phyloP scores from a whole-genome alignment of 192 early-diverging fungal genomes.

The Coemansia sp. region DNA sequence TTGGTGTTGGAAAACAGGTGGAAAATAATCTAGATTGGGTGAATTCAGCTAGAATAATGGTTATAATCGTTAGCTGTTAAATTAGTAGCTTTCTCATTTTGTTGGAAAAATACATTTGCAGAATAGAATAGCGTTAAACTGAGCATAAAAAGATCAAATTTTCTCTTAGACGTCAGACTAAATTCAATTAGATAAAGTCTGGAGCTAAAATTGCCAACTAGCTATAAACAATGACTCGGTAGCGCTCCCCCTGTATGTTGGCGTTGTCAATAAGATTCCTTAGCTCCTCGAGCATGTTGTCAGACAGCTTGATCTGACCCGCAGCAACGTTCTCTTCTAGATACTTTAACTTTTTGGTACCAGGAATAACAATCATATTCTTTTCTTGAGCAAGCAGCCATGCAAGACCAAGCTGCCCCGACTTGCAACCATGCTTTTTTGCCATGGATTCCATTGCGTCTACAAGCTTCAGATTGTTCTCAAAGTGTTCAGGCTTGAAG shows the following conservation, averaged over 20 bases:
- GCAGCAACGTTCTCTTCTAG: constrained; percentile 44
- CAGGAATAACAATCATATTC: constrained; percentile 58
- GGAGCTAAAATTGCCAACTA: too few relatives aligned
- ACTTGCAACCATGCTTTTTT: constrained; percentile 54
- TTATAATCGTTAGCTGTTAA: too few relatives aligned
- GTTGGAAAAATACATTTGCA: too few relatives aligned
- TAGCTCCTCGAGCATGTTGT: constrained; percentile 30
- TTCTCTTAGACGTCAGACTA: too few relatives aligned
- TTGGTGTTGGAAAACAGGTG: too few relatives aligned
- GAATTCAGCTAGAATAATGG: too few relatives aligned
- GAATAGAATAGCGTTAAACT: too few relatives aligned
- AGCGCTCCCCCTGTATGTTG: constrained; percentile 32
- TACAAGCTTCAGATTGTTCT: constrained; percentile 62
- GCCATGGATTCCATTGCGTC: constrained; percentile 56
- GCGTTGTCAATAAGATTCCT: constrained; percentile 27
- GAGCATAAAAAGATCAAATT: too few relatives aligned
- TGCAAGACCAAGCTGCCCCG: constrained; percentile 62
- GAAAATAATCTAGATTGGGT: too few relatives aligned
- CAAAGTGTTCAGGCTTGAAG: constrained; percentile 64
- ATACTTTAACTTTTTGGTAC: constrained; percentile 57
- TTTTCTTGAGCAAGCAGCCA: constrained; percentile 63
- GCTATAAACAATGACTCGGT: too few relatives aligned
- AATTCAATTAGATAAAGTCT: too few relatives aligned
- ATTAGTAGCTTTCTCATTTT: too few relatives aligned
- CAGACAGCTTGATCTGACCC: constrained; percentile 37